phyloP scores from a whole-genome alignment of 2,329 filamentous ascomycete species.

The Sporothrix globosa region DNA sequence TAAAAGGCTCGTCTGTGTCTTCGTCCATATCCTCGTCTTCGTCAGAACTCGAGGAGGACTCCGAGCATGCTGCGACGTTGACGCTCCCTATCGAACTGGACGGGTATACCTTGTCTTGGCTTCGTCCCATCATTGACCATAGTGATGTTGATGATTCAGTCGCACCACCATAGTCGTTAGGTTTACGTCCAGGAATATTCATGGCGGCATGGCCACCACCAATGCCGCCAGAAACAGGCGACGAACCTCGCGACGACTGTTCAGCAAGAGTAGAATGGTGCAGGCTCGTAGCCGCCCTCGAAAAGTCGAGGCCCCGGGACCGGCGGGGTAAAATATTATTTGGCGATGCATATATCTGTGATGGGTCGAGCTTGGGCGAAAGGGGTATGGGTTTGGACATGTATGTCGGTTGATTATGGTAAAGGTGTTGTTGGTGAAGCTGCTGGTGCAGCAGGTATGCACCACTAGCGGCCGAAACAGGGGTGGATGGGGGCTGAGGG shows the following conservation, averaged over 20 bases:
- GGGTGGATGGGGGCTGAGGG: constrained; percentile 29
- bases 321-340: constrained; percentile 85
- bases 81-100: constrained; percentile 84
- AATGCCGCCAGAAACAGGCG: constrained; percentile 73
- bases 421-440: constrained; percentile 31
- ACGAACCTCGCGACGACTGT: constrained; percentile 84
- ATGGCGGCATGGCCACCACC: constrained; percentile 47
- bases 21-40: constrained; percentile 73
- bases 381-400: constrained; percentile 65
- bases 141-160: constrained; percentile 71
- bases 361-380: constrained; percentile 83
- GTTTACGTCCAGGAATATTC: constrained; percentile 59
- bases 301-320: constrained; percentile 90
- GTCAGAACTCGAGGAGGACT: constrained; percentile 74
- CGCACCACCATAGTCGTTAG: constrained; percentile 53
- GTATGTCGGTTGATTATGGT: constrained; percentile 43
- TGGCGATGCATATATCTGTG: constrained; percentile 83
- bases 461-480: constrained; percentile 23
- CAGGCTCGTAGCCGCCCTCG: constrained; percentile 86
- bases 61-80: constrained; percentile 63
- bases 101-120: constrained; percentile 69
- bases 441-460: constrained; percentile 29
- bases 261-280: constrained; percentile 95
- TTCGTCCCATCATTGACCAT: constrained; percentile 69
- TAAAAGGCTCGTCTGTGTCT: constrained; percentile 76